Base-by-base conservation (phyloP, 805 yeast genomes). In the Hermanozyma aechmeae region DNA sequence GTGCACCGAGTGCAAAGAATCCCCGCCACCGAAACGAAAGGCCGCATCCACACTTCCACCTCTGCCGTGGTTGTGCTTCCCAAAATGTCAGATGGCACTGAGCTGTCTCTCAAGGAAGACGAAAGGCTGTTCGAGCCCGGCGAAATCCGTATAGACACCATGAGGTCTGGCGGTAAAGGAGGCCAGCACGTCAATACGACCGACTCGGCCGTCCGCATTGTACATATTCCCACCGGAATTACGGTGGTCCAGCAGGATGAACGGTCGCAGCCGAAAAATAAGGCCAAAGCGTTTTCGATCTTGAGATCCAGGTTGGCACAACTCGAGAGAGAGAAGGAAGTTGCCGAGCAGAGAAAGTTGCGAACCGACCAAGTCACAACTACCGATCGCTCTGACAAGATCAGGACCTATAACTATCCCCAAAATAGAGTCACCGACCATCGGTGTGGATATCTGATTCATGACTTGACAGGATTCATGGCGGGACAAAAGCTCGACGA, bases 181-280 rank as follows among this genome's bases (percentile, higher is more conserved):
- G 98, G 98, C 0, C 98, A 89, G 59, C 97, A 89, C 49, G 98
- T 89, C 21, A 89, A 89, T 50, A 89, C 95, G 10, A 92, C 97
- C 0, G 97, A 89, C 49, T 85, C 96, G 1, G 98, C 98, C 0
- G 97, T 92, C 10, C 68, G 98, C 43, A 59, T 92, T 16, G 85
- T 89, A 2, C 98, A 92, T 57, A 62, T 81, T 11, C 96, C 97
- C 4, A 76, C 95, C 0, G 96, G 96, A 3, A 76, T 84, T 23
- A 76, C 75, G 4, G 96, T 92, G 3, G 68, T 76, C 27, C 93
- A 87, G 62, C 97, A 92, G 51, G 96, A 92, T 50, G 95, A 85
- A 48, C 61, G 98, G 38, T 87, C 96, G 1, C 98, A 92, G 56
- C 96, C 89, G 35, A 73, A 76, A 46, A 92, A 92, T 54, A 87